Evolutionary conservation across 2,329 filamentous ascomycete species (phyloP), one percentile per base, ranked within the genome.

Genomic region (Mycogone perniciosa): DNA sequence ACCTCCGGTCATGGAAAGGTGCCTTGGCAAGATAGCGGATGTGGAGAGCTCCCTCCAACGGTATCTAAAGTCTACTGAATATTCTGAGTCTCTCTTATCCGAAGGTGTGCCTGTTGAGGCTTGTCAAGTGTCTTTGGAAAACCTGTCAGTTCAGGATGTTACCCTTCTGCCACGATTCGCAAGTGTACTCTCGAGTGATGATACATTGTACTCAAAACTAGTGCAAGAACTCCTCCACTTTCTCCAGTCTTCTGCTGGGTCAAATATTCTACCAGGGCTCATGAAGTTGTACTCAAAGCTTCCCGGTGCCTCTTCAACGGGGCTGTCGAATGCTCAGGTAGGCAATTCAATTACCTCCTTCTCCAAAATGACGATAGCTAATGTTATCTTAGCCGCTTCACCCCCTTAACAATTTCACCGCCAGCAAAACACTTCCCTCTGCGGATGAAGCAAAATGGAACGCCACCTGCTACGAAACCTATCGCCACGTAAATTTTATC

Each of bases 341-440:
- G 67, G 73, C 68, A 6, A 13, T 27, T 13, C 26, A 29, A 20
- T 2, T 31, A 33, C 41, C 10, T 34, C 29, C 13, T 34, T 29
- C 9, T 26, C 4, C 13, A 2, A 44, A 26, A 30, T 11, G 31
- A 42, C 55, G 4, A 49, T 55, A 46, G 56, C 54, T 42, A 44
- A 56, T 46, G 9, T 51, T 8, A 33, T 31, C 63, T 45, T 69
- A 81, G 71, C 76, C 81, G 3, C 62, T 84, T 7, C 79, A 85
- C 56, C 75, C 81, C 9, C 64, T 85, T 13, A 76, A 80, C 54
- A 85, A 86, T 57, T 72, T 74, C 2, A 70, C 73, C 2, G 63
- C 82, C n/a, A 64, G 77, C 3, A 67, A 71, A 5, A 59, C 81
- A 3, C 61, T 81, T 31, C 64, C 72, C 11, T 54, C 59, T 4